Base-by-base conservation (phyloP, 495 filamentous ascomycete species). In the Astrothelium macrocarpum region DNA sequence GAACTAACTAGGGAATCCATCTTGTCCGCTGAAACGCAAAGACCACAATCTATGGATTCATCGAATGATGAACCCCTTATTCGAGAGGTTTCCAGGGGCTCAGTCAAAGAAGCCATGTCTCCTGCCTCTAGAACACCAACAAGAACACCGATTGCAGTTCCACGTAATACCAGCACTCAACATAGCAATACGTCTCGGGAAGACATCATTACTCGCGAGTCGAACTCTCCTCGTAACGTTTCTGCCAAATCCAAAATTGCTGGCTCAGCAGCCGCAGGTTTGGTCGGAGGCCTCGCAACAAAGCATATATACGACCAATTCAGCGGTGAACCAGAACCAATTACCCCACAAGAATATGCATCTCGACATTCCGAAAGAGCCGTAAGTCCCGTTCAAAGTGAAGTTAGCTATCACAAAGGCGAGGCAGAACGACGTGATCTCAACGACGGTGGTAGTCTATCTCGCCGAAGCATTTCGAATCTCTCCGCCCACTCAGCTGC, bases 1-100 rank as follows among this genome's bases (percentile, higher is more conserved):
- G 91, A 96, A 29, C 72, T 96, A 59, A 97, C 94, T 2, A 82
- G 94, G 71, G 86, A 88, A 39, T 97, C 95, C 0, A 89, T 98
- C 63, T 78, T 95, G 12, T 92, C 94, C 4, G 87, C 90, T 42
- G 84, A 87, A 28, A 91, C 89, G 0, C 89, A 87, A 66, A 75
- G 87, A 66, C 83, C 89, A 60, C 81, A 81, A 62, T 87, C 86
- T 53, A 80, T 58, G 63, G 77, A 66, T 53, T 77, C 66, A 63
- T n/a, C 43, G 71, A 75, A 81, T 63, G 66, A 67, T 23, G 76
- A 80, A 63, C 79, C 82, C 12, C 79, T 82, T 1, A 73, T 82
- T 43, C 81, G 77, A 25, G 84, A 89, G 53, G 72, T 87, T 2
- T 71, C 82, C 18, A 77, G 82, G 59, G 82, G 81, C 1, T 81